These are phyloP conservation scores for Candida alai DNA, from an alignment of 805 yeast species.

Conservation along the genomic window DNA sequence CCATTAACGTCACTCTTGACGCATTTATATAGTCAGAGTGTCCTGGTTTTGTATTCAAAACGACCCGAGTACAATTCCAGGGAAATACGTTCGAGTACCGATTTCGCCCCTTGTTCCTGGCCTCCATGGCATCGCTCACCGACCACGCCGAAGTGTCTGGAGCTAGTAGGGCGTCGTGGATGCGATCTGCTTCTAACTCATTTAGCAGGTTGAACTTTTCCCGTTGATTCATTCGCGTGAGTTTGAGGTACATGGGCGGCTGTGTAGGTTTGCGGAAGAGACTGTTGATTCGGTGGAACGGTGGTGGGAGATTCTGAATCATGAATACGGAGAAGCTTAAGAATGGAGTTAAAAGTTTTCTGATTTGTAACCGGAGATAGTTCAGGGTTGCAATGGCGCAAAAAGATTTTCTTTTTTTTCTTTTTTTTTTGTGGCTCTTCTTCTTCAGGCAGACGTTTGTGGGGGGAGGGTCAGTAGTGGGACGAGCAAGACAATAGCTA, in stretches of 20 bases:
- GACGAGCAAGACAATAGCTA: conserved; percentile 1
- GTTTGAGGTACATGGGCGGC: background rate
- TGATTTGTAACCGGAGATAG: too few species aligned
- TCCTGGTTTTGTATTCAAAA: conserved; percentile 17
- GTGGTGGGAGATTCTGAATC: background rate
- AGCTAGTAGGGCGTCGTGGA: conserved; percentile 8
- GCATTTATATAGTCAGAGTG: conserved; percentile 38
- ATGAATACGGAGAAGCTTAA: too few species aligned
- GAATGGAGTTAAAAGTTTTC: background rate
- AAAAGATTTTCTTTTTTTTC: too few species aligned
- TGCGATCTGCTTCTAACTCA: conserved; percentile 12
- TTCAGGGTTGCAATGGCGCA: too few species aligned
- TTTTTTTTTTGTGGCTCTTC: too few species aligned
- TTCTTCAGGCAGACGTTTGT: background rate
- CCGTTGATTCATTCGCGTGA: conserved; percentile 7
- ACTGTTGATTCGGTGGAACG: background rate
- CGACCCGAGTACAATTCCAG: conserved; percentile 35
- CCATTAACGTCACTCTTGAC: conserved; percentile 16
- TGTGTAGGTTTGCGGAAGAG: background rate
- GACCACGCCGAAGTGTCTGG: conserved; percentile 10
- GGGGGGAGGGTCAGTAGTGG: conserved; percentile 1
- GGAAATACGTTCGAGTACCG: conserved; percentile 40
- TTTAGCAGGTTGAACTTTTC: conserved; percentile 12
- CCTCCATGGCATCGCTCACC: conserved; percentile 9
- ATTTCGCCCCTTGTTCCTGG: conserved; percentile 18